Evolutionary conservation across 768 basidiomycete species (phyloP), one percentile per base, ranked within the genome.

Genomic region (Hygrophoropsis aurantiaca): DNA sequence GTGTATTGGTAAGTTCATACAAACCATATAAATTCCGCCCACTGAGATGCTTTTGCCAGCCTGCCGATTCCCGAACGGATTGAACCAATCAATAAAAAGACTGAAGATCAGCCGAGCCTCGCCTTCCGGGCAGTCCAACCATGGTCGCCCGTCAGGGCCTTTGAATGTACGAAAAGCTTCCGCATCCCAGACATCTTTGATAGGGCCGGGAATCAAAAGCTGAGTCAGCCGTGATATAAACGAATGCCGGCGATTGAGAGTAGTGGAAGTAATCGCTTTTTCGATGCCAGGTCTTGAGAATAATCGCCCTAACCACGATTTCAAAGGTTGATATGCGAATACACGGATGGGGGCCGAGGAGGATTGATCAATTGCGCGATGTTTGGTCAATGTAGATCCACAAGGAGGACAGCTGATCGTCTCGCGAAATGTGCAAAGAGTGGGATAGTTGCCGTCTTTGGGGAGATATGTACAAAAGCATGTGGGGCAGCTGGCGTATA

Each of bases 81-180:
- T 71, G 43, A 68, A 70, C 67, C 67, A 70, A 45, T 72, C 66
- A 43, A 68, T 51, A 49, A 61, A 70, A 7, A 68, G 21, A 6
- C 57, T 55, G 57, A 67, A 70, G 0, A 57, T 47, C 2, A 65
- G 49, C 49, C 55, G 38, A 0, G 54, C 56, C 18, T 65, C 11
- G 11, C 37, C 40, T 9, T 50, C 40, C 2, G 37, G 21, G 7
- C 40, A 41, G 2, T 49, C 5, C 25, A 56, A 57, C 35, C 61
- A 62, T 33, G 55, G 60, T 13, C 47, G 41, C 9, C 49, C 44
- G 52, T 68, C 63, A 5, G 55, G 56, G 4, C 65, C 68, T 38
- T 51, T 50, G 44, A 70, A 59, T 3, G 55, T 30, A 3, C 53
- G 58, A 24, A 68, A 41, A 15, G 52, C 38, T 2, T 46, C 39